A percentile compares a stretch with the other conserved stretches of the same genome.
Evolutionary conservation across 441 rosid genomes (phyloP).

Genomic region (Metrosideros polymorpha): DNA sequence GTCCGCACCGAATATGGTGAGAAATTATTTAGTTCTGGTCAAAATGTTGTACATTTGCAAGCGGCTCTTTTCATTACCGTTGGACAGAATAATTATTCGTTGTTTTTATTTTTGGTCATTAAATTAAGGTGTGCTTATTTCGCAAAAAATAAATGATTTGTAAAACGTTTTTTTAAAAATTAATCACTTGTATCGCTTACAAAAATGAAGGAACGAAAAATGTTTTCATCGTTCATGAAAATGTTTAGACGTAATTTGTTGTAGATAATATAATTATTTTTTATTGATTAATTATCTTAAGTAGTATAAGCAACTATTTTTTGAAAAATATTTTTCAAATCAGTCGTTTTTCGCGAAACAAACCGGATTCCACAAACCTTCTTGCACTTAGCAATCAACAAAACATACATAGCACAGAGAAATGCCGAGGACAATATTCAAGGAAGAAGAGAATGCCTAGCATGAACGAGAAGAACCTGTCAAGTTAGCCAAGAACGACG

Average conservation of each 20-base stretch:
- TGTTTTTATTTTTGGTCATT: background rate
- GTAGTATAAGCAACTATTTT: too few relatives aligned
- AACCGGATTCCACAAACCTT: background rate
- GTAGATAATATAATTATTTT: too few relatives aligned
- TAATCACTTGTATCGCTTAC: accelerated
- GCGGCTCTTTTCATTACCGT: background rate
- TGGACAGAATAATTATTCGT: background rate
- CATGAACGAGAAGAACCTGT: background rate
- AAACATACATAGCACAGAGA: background rate
- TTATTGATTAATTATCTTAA: too few relatives aligned
- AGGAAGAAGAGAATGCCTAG: background rate
- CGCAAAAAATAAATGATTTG: background rate
- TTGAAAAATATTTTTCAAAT: too few relatives aligned
- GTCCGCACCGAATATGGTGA: background rate
- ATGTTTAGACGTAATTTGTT: too few relatives aligned
- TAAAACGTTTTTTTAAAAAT: background rate
- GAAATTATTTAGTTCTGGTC: background rate
- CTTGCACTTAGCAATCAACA: background rate
- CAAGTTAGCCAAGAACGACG: background rate
- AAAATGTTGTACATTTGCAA: background rate
- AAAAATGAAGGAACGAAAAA: background rate
- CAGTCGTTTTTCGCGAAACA: too few relatives aligned
- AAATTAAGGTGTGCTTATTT: background rate
- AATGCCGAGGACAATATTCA: background rate
- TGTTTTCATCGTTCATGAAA: too few relatives aligned